Evolutionary conservation across 495 filamentous ascomycete species (phyloP).

Genomic region (Penicillium arizonense): DNA sequence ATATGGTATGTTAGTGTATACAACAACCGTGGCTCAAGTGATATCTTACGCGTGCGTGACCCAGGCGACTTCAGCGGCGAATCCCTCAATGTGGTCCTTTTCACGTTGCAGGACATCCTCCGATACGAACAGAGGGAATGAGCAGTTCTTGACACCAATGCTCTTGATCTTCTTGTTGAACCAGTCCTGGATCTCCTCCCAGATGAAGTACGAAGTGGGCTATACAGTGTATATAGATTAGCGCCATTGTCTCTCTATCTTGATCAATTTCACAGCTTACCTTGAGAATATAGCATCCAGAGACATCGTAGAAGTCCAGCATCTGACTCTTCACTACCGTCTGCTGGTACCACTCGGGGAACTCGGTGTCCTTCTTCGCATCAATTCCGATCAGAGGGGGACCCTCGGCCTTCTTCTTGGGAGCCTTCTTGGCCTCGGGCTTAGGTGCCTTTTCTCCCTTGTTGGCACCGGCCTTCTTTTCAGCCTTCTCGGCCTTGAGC

Average conservation of each 20-base stretch:
- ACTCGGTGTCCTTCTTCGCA: conserved; percentile 78
- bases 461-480: conserved; percentile 52
- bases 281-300: conserved; percentile 92
- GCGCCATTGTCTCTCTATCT: neutral
- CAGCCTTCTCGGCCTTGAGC: conserved; percentile 63
- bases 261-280: conserved; percentile 26
- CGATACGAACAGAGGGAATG: conserved; percentile 92
- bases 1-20: conserved; percentile 9
- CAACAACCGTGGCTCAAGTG: neutral
- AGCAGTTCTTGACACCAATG: conserved; percentile 90
- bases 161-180: conserved; percentile 85
- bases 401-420: conserved; percentile 55
- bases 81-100: conserved; percentile 96
- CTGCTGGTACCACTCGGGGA: conserved; percentile 93
- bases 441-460: conserved; percentile 44
- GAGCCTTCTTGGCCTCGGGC: conserved; percentile 42
- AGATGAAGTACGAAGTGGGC: conserved; percentile 81
- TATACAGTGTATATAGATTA: conserved; percentile 16
- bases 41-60: conserved; percentile 84
- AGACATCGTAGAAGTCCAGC: conserved; percentile 92
- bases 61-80: conserved; percentile 97
- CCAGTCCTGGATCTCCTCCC: conserved; percentile 87
- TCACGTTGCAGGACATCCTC: conserved; percentile 87
- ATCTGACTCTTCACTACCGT: conserved; percentile 92
- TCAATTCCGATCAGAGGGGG: conserved; percentile 82